These are phyloP conservation scores for Gaeumannomyces tritici DNA, from an alignment of 2,329 filamentous ascomycete genomes.

Conservation along the genomic window DNA sequence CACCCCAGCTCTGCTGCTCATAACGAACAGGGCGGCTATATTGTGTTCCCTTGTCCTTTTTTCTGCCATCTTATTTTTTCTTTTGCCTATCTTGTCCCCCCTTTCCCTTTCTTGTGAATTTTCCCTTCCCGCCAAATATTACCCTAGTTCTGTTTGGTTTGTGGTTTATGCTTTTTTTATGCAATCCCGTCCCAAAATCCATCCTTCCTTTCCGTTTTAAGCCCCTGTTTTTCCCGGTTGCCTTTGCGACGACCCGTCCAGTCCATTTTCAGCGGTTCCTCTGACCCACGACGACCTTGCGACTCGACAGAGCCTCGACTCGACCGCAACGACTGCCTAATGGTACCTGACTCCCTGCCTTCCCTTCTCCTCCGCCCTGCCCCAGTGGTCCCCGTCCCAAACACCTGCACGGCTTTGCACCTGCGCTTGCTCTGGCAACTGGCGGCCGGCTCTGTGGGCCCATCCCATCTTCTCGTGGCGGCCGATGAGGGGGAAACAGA, in stretches of 20 bases:
- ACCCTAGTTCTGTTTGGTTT: neutral
- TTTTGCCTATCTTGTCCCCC: neutral
- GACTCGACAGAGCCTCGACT: neutral
- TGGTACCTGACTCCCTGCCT: neutral
- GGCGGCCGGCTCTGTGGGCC: conserved; percentile 1
- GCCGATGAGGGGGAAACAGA: neutral
- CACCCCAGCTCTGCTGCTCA: neutral
- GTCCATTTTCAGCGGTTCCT: neutral
- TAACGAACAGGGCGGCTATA: neutral
- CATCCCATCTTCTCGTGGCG: neutral
- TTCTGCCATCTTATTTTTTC: neutral
- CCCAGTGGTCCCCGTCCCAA: neutral
- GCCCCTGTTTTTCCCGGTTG: neutral
- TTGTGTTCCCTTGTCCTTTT: neutral
- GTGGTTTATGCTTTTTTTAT: neutral
- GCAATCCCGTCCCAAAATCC: neutral
- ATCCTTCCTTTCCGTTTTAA: neutral
- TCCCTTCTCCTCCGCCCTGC: neutral
- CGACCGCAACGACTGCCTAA: neutral
- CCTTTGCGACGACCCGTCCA: neutral
- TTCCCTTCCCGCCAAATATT: neutral
- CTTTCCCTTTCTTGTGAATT: neutral
- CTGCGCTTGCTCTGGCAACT: conserved; percentile 6
- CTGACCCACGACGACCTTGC: neutral
- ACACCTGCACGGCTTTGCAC: neutral